Evolutionary conservation across 768 basidiomycete genomes (phyloP), one percentile per base, ranked within the genome.

Genomic region (Pulveroboletus ravenelii): DNA sequence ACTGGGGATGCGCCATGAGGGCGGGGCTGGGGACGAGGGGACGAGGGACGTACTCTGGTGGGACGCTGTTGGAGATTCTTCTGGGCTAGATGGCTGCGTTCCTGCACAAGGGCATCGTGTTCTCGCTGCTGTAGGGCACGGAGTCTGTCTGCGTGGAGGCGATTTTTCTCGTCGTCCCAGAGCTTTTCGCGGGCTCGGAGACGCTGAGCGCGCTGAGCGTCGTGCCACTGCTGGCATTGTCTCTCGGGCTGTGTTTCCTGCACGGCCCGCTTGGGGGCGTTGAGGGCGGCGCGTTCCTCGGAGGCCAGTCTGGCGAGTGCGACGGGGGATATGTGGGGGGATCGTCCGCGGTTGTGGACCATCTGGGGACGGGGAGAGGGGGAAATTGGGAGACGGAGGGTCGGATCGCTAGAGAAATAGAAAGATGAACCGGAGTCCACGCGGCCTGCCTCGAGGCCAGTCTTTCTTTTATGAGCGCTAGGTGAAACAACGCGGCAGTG

Each of bases 161-260:
- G 64, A 23, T 65, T 60, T 66, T 75, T 79, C 56, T 73, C 74
- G 25, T 69, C 68, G 43, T 77, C 71, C 79, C 79, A 80, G 44
- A 73, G 71, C 30, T 63, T 63, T 59, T 77, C 77, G 51, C 78
- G 77, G 13, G 66, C 67, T n/a, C 61, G 70, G 43, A 80, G 64
- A 30, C 74, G 62, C 50, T 77, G 72, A 27, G 63, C 50, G 36
- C 73, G 63, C 53, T 70, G 71, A 25, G 68, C 60, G 38, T 67
- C 54, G 50, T 60, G 59, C 60, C 62, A 59, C 50, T 74, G 70
- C 52, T 71, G 65, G 10, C 51, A 48, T 20, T 70, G 69, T 39
- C 66, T 68, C 25, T 27, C 25, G 45, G 56, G 53, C 56, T 71
- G 69, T n/a, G 61, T 62, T 48, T 70, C 65, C 43, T 62, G 64